Conservation (phyloP, 176 grass and related monocot genomes). For the Phoenix roebelenii region DNA sequence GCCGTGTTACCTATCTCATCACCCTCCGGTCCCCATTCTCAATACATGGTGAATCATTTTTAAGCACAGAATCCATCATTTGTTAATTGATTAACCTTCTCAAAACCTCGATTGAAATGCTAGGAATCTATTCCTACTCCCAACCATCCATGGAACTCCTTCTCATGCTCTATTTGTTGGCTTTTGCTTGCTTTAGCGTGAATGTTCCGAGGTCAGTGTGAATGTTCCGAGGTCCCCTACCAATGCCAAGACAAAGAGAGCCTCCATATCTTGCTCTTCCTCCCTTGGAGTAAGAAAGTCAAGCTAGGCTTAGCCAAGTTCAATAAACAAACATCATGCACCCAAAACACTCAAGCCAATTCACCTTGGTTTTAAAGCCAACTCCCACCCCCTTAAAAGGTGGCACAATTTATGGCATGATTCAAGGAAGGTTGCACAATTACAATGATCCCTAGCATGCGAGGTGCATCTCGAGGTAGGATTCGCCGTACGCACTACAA, state of each 20-base stretch:
- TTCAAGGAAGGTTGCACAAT: not conserved
- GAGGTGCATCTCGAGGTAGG: no score
- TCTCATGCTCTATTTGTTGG: not conserved
- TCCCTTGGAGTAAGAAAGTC: not conserved
- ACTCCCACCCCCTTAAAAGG: conserved; percentile 1
- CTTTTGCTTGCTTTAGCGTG: not conserved
- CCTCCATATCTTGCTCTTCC: not conserved
- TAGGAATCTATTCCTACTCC: not conserved
- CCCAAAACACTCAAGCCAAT: not conserved
- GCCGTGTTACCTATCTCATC: no score
- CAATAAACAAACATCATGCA: not conserved
- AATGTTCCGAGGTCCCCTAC: conserved; percentile 4
- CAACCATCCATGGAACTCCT: not conserved
- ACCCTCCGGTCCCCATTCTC: not conserved
- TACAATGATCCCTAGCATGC: not conserved
- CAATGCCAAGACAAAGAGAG: not conserved
- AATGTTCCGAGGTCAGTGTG: conserved; percentile 3
- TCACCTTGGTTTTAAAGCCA: not conserved
- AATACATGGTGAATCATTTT: not conserved
- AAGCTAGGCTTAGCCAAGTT: not conserved
- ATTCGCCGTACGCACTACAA: no score
- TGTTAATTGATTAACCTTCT: not conserved
- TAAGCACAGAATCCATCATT: not conserved
- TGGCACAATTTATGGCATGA: conserved; percentile 10
- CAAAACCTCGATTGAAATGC: not conserved